These are phyloP conservation scores for Ascoidea asiatica DNA, from an alignment of 805 yeast genomes.

Conservation along the genomic window DNA sequence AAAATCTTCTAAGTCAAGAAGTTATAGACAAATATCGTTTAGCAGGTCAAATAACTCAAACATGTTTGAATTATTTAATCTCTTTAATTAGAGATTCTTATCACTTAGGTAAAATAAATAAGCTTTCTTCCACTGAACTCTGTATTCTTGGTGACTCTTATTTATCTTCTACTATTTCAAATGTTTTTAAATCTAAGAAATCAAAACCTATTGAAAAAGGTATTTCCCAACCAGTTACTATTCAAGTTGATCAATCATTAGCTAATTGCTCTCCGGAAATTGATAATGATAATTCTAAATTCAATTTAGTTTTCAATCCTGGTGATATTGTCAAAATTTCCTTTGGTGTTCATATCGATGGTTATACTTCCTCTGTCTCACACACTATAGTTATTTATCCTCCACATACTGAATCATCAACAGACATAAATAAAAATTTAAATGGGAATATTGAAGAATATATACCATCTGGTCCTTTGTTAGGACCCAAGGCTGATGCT, in stretches of 20 bases:
- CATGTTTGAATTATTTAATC: constrained; percentile 55
- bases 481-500: constrained; percentile 83
- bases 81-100: constrained; percentile 61
- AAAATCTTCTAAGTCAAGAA: constrained; percentile 46
- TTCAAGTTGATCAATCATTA: constrained; percentile 71
- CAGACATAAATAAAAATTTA: constrained; percentile 19
- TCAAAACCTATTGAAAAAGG: constrained; percentile 69
- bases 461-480: constrained; percentile 62
- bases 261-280: constrained; percentile 80
- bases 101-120: constrained; percentile 37
- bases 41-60: constrained; percentile 84
- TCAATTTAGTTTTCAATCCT: constrained; percentile 26
- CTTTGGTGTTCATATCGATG: constrained; percentile 89
- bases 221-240: constrained; percentile 80
- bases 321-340: constrained; percentile 83
- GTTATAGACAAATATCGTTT: constrained; percentile 72
- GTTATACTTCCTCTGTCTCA: constrained; percentile 76
- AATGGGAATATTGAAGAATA: no score
- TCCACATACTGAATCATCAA: constrained; percentile 24
- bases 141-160: constrained; percentile 76
- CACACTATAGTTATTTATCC: constrained; percentile 84
- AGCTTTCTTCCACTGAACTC: constrained; percentile 48
- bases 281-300: constrained; percentile 33
- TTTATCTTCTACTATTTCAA: constrained; percentile 42
- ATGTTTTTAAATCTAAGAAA: constrained; percentile 41